Evolutionary conservation across 768 basidiomycete genomes (phyloP), one percentile per base, ranked within the genome.

Genomic region (Kwoniella mangroviensis): DNA sequence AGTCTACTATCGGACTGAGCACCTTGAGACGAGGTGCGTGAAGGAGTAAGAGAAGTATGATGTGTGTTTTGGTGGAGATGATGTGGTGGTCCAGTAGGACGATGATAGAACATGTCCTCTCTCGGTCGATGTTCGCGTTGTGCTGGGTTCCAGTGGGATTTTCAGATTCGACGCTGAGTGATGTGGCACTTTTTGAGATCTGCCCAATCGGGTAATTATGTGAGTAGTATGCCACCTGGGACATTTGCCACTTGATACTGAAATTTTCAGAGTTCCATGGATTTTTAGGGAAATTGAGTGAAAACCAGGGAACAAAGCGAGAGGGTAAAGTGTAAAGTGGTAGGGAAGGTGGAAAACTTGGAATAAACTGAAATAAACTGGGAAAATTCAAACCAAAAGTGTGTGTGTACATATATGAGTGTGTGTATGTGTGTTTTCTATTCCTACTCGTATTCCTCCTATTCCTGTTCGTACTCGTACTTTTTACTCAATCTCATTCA

Each of bases 51-150:
- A 34, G 64, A 43, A 34, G 34, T 54, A 13, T 4, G 24, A 22
- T 64, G 52, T 42, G 61, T 52, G 61, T 64, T 65, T 58, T 56
- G 40, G 54, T n/a, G n/a, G 24, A 11, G 24, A 24, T 21, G 53
- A 19, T 13, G 4, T n/a, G 15, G 53, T 0, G 22, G 22, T 11
- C 3, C 15, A 21, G 2, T 11, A 24, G 24, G 15, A 22, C 3
- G 53, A 4, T 19, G 53, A 53, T 19, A 5, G n/a, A 22, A 54
- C 21, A 54, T 54, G 21, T 54, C 21, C 15, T 54, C 53, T 54
- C 53, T 57, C 19, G 13, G 58, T 49, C 15, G 13, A 49, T 49
- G 45, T 49, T 49, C 45, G 45, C 45, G 45, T 49, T 49, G 45
- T 19, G 12, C 13, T 6, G 2, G 7, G 43, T 45, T n/a, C n/a